Percentiles rank a stretch among this genome's conserved stretches.
These are phyloP conservation scores for Cystofilobasidium capitatum DNA, from an alignment of 768 basidiomycete genomes.

Conservation along the genomic window DNA sequence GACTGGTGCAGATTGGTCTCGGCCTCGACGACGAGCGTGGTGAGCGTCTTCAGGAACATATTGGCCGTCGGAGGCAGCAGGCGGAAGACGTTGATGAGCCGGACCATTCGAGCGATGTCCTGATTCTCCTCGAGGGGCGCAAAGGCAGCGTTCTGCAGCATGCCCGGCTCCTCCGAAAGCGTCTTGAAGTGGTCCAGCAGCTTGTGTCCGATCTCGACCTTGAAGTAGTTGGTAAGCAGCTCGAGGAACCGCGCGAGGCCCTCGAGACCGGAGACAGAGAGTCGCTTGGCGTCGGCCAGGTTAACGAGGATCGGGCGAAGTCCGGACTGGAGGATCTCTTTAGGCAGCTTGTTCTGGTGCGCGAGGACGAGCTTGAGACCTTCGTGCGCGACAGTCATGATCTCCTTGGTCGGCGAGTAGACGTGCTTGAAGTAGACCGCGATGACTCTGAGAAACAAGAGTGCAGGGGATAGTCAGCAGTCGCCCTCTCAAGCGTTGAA, in stretches of 20 bases:
- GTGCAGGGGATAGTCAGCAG: background rate
- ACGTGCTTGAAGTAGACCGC: conserved; percentile 96
- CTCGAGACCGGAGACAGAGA: conserved; percentile 78
- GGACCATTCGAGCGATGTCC: conserved; percentile 82
- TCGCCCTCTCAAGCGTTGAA: conserved; percentile 2
- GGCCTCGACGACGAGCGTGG: conserved; percentile 78
- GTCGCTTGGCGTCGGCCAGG: conserved; percentile 85
- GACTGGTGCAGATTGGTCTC: conserved; percentile 88
- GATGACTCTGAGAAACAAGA: conserved; percentile 59
- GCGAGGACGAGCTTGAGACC: conserved; percentile 78
- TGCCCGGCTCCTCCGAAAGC: conserved; percentile 71
- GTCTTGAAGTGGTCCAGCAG: conserved; percentile 90
- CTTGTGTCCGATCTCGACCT: conserved; percentile 97
- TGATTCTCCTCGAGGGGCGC: conserved; percentile 76
- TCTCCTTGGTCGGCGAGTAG: conserved; percentile 78
- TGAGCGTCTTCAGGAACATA: conserved; percentile 78
- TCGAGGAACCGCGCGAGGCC: conserved; percentile 88
- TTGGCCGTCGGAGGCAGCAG: conserved; percentile 87
- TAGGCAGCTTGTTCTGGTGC: conserved; percentile 83
- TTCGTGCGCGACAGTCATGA: conserved; percentile 92
- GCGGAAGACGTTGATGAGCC: conserved; percentile 95
- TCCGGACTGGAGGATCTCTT: conserved; percentile 88
- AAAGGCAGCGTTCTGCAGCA: conserved; percentile 67
- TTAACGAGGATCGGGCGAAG: conserved; percentile 95
- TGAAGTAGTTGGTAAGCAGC: conserved; percentile 96